Conservation (phyloP, 441 rosid species). For the Gossypium gossypioides region DNA sequence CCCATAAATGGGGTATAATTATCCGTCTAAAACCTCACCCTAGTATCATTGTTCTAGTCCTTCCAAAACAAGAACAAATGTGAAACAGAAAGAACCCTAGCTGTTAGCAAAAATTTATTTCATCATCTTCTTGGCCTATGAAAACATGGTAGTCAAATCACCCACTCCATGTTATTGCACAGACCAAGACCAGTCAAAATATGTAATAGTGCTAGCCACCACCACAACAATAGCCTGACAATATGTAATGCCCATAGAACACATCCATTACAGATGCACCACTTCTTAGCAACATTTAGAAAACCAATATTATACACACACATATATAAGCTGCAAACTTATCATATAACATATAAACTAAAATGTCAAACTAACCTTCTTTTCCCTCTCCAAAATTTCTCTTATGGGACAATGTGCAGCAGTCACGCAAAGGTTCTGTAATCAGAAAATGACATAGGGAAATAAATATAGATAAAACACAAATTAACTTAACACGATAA, state of each 20-base stretch:
- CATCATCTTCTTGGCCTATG: background rate
- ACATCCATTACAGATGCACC: background rate
- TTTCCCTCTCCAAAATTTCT: conserved; percentile 88
- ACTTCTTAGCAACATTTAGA: background rate
- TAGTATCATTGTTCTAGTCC: background rate
- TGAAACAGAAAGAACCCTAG: background rate
- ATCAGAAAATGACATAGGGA: background rate
- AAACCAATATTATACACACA: background rate
- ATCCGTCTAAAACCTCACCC: background rate
- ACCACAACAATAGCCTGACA: background rate
- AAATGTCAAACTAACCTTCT: conserved; percentile 54
- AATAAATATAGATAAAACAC: conserved; percentile 20
- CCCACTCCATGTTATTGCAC: background rate
- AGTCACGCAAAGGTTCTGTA: conserved; percentile 87
- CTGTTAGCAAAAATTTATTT: background rate
- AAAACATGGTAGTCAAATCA: background rate
- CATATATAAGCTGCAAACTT: background rate
- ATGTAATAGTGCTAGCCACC: background rate
- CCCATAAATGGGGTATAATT: background rate
- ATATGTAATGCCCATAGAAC: background rate
- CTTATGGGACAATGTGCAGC: conserved; percentile 97
- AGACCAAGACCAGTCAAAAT: background rate
- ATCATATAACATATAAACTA: background rate
- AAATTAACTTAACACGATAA: background rate
- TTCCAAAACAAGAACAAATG: background rate